Evolutionary conservation across 2,329 filamentous ascomycete species (phyloP).

Genomic region (Neofusicoccum ribis): DNA sequence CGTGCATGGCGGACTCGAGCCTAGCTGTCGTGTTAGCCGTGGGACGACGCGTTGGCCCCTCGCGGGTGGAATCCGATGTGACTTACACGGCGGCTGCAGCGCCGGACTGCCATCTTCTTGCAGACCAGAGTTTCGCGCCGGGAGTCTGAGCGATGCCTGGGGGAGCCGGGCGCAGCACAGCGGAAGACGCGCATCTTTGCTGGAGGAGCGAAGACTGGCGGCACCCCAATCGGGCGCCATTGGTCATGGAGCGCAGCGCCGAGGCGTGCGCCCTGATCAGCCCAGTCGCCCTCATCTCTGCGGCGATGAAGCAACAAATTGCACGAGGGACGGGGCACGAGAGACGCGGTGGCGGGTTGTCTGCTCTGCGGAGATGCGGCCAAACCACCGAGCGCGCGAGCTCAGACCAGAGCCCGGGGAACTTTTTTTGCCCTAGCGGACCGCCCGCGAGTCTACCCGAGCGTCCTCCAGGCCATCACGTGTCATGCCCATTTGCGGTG

Average conservation of each 20-base stretch:
- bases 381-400: constrained; percentile 15
- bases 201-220: constrained; percentile 14
- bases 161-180: constrained; percentile 12
- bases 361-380: constrained; percentile 14
- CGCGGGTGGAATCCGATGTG: background rate
- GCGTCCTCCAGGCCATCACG: background rate
- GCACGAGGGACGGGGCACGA: background rate
- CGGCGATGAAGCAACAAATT: background rate
- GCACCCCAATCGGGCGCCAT: constrained; percentile 11
- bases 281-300: constrained; percentile 19
- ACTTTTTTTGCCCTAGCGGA: constrained; percentile 16
- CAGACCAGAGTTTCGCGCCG: background rate
- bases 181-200: constrained; percentile 16
- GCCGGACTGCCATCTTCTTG: constrained; percentile 35
- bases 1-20: constrained; percentile 56
- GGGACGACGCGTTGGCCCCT: background rate
- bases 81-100: constrained; percentile 41
- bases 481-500: background rate
- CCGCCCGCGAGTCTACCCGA: background rate
- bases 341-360: background rate
- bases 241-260: constrained; percentile 8
- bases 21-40: constrained; percentile 24
- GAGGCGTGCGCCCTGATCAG: constrained; percentile 15
- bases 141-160: background rate
- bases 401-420: constrained; percentile 8